Percentiles rank a stretch among this genome's conserved stretches.
phyloP scores from a whole-genome alignment of 148 eudicot genomes.

The Cornus florida region DNA sequence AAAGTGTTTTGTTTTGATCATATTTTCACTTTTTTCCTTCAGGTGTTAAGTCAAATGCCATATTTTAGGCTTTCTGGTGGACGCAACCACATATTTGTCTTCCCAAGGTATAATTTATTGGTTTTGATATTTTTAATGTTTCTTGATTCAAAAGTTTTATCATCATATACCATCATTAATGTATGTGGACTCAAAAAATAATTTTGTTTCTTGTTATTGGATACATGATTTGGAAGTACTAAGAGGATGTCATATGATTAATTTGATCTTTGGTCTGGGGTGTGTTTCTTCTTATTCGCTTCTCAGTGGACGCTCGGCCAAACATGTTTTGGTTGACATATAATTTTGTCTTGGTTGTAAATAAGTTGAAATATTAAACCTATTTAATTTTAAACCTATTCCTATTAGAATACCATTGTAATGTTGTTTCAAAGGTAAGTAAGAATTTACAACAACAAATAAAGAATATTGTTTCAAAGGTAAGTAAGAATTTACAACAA shows the following conservation, averaged over 20 bases:
- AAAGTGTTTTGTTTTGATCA: neutral
- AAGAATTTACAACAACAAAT: neutral
- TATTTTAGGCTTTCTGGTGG: conserved; percentile 95
- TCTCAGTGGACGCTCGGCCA: neutral
- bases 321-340: neutral
- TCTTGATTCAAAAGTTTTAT: neutral
- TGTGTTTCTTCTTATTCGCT: neutral
- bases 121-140: neutral
- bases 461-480: neutral
- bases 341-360: no score
- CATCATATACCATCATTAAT: neutral
- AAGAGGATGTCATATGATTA: neutral
- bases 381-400: neutral
- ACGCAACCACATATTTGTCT: conserved; percentile 87
- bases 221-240: neutral
- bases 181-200: neutral
- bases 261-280: neutral
- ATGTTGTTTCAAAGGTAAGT: neutral
- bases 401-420: neutral
- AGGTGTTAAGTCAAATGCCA: conserved; percentile 98
- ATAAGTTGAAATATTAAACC: no score
- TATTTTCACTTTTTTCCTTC: conserved; percentile 30
- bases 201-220: neutral
- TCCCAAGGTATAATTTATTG: conserved; percentile 65
- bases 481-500: neutral